A percentile compares a stretch with the other conserved stretches of the same genome.
phyloP scores from a whole-genome alignment of 176 grass and related monocot genomes.

The Triticum monococcum region DNA sequence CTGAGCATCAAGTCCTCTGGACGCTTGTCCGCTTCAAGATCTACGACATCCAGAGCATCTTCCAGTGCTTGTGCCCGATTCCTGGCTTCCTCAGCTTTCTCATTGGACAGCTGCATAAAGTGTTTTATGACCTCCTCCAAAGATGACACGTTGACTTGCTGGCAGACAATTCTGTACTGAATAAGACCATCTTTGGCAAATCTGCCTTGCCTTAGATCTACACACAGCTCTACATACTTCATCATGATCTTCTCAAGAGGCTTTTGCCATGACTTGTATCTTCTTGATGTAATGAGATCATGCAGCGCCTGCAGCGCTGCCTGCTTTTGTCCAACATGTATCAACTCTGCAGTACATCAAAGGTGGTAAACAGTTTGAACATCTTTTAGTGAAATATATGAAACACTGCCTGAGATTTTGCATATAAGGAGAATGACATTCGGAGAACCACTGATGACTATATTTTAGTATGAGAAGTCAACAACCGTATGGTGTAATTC shows the following conservation, averaged over 20 bases:
- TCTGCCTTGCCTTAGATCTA: conserved; percentile 83
- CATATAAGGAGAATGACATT: neutral
- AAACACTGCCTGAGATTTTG: neutral
- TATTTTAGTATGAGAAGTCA: neutral
- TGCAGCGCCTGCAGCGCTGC: conserved; percentile 89
- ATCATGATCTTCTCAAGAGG: conserved; percentile 96
- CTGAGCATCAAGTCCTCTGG: conserved; percentile 98
- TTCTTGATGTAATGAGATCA: conserved; percentile 94
- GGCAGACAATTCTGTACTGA: conserved; percentile 91
- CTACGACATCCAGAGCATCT: conserved; percentile 95
- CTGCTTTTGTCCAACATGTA: conserved; percentile 99
- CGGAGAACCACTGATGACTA: neutral
- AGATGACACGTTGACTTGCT: conserved; percentile 94
- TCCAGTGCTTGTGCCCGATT: conserved; percentile 76
- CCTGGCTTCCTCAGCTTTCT: conserved; percentile 80
- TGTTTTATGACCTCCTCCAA: conserved; percentile 97
- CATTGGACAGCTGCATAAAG: conserved; percentile 93
- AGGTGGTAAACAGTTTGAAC: conserved; percentile 4
- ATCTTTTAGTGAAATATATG: neutral
- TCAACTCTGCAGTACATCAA: conserved; percentile 61
- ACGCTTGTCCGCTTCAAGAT: conserved; percentile 91
- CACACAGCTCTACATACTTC: conserved; percentile 94
- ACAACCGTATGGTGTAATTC: neutral
- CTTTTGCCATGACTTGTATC: conserved; percentile 93
- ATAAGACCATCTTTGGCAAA: conserved; percentile 99